phyloP scores from a whole-genome alignment of 345 rosid genomes.

The Nasturtium officinale region DNA sequence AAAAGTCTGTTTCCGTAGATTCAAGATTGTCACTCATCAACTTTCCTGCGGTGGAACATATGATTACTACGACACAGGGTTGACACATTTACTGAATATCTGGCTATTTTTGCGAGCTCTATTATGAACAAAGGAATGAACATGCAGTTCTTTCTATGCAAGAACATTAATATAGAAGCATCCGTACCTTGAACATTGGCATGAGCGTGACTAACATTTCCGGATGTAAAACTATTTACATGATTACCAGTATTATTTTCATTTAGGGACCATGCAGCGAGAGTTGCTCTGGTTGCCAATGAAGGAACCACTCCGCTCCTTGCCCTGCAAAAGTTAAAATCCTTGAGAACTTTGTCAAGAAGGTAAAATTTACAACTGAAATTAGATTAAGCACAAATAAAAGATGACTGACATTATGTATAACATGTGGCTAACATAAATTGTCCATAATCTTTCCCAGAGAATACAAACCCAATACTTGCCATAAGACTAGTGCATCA shows the following conservation, averaged over 20 bases:
- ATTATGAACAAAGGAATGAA: background rate
- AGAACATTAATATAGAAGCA: conserved; percentile 16
- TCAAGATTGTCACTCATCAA: background rate
- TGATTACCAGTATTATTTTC: conserved; percentile 44
- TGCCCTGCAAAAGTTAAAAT: conserved; percentile 54
- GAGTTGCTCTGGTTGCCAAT: conserved; percentile 78
- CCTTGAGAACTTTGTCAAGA: background rate
- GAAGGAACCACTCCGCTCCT: conserved; percentile 62
- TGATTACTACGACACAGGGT: background rate
- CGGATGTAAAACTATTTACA: conserved; percentile 43
- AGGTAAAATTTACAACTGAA: conserved; percentile 2
- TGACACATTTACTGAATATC: background rate
- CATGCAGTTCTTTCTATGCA: background rate
- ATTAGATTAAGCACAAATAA: conserved; percentile 4
- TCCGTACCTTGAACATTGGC: conserved; percentile 54
- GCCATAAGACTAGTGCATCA: background rate
- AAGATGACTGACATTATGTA: background rate
- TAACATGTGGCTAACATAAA: background rate
- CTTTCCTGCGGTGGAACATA: background rate
- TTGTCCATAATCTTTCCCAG: background rate
- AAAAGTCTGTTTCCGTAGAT: background rate
- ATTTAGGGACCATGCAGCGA: conserved; percentile 74
- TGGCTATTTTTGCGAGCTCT: background rate
- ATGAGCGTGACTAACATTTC: conserved; percentile 41
- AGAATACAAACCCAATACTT: conserved; percentile 12